These are phyloP conservation scores for Fraxinus baroniana DNA, from an alignment of 305 asterid genomes.

Conservation along the genomic window DNA sequence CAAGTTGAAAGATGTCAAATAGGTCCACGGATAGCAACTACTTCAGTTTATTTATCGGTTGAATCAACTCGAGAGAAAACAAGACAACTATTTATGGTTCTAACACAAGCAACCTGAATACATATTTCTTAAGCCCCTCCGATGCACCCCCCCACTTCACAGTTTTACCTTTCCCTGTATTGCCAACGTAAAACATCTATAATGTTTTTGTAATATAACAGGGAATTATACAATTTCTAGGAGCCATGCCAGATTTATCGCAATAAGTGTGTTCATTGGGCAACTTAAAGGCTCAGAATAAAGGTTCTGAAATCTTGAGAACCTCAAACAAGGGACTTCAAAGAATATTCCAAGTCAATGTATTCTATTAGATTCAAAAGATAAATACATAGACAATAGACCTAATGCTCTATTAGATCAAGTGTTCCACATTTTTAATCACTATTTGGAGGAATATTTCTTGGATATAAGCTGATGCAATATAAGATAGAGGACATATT, in stretches of 20 bases:
- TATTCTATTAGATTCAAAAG: not conserved
- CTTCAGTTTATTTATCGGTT: not conserved
- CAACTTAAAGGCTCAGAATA: not conserved
- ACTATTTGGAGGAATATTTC: not conserved
- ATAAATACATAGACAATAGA: not conserved
- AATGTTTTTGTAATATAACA: not conserved
- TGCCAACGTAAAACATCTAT: not conserved
- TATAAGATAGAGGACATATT: not conserved
- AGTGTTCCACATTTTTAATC: not conserved
- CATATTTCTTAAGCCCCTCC: not conserved
- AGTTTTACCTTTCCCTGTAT: not conserved
- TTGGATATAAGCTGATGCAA: not conserved
- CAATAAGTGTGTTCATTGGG: not conserved
- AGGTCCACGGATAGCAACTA: not conserved
- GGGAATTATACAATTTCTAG: not conserved
- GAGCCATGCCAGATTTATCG: not conserved
- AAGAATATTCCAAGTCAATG: not conserved
- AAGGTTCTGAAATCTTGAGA: not conserved
- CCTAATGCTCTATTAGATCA: not conserved
- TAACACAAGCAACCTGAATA: not conserved
- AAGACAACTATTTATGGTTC: not conserved
- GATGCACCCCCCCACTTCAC: not conserved
- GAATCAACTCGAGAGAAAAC: not conserved
- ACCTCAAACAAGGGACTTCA: not conserved
- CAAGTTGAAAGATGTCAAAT: not conserved